phyloP scores from a whole-genome alignment of 177 flowering plant species.

The Vitis hybrid region DNA sequence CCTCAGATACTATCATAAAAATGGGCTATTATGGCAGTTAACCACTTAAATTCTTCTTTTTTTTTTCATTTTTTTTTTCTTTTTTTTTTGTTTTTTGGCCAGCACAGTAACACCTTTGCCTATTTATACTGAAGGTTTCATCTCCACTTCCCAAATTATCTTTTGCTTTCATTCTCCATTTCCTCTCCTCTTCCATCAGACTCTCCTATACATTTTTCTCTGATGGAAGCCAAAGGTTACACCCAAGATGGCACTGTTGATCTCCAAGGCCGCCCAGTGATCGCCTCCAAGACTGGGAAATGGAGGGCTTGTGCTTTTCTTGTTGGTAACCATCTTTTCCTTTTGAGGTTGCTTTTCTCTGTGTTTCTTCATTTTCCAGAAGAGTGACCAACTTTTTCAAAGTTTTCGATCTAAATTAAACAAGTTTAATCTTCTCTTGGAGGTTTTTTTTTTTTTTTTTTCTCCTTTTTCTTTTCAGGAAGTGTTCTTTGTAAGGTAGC shows the following conservation, averaged over 20 bases:
- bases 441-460: background rate
- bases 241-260: slow-evolving; percentile 71
- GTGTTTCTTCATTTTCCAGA: no score
- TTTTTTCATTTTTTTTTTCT: no score
- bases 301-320: slow-evolving; percentile 76
- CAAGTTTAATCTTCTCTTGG: no score
- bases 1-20: no score
- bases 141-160: background rate
- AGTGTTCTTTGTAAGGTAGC: no score
- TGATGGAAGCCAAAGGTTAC: slow-evolving; percentile 41
- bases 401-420: no score
- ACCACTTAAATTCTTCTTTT: no score
- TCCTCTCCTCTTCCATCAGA: background rate
- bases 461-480: slow-evolving; percentile 7
- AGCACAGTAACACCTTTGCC: no score
- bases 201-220: background rate
- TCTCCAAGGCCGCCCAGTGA: slow-evolving; percentile 56
- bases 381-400: no score
- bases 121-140: background rate
- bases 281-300: slow-evolving; percentile 58
- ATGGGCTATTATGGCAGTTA: no score
- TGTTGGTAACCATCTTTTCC: slow-evolving; percentile 35
- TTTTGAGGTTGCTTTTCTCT: background rate
- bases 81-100: no score
- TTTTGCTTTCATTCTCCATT: background rate